Conservation (phyloP, 1,284 basidiomycete species). For the Schizophyllum commune region DNA sequence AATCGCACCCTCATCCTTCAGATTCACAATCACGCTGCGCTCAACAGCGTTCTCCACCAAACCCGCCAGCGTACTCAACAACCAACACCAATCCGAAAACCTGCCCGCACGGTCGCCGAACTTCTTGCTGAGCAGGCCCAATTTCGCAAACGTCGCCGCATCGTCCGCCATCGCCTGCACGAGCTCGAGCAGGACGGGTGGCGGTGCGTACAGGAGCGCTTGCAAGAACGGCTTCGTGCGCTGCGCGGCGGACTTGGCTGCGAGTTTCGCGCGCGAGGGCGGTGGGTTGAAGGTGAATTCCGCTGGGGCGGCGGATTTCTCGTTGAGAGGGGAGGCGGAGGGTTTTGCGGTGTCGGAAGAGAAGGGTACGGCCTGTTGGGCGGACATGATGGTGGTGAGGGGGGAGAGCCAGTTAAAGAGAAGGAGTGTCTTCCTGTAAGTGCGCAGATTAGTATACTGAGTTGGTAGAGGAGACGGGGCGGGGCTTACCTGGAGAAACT, state of each 20-base stretch:
- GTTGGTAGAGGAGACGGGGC: background rate
- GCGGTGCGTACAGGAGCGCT: constrained; percentile 66
- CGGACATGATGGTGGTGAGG: constrained; percentile 50
- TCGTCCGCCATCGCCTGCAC: constrained; percentile 69
- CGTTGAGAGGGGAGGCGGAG: background rate
- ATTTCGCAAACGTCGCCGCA: constrained; percentile 58
- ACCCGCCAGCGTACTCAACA: constrained; percentile 65
- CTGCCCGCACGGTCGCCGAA: constrained; percentile 60
- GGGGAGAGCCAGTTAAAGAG: constrained; percentile 78
- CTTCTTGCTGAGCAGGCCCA: constrained; percentile 58
- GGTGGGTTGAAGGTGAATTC: background rate
- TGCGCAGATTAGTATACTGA: background rate
- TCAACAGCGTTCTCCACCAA: constrained; percentile 77
- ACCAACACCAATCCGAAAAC: constrained; percentile 79
- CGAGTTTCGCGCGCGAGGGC: background rate
- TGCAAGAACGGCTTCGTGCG: constrained; percentile 49
- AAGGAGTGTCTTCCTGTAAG: constrained; percentile 62
- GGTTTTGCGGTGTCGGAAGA: constrained; percentile 26
- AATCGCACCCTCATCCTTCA: constrained; percentile 50
- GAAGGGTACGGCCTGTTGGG: constrained; percentile 55
- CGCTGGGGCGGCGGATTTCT: constrained; percentile 20
- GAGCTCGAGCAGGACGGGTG: constrained; percentile 75
- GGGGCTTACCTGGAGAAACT: constrained; percentile 56
- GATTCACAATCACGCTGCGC: constrained; percentile 53
- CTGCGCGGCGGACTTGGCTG: constrained; percentile 21